These are phyloP conservation scores for Tolypocladium cylindrosporum DNA, from an alignment of 2,329 filamentous ascomycete genomes.

Conservation along the genomic window DNA sequence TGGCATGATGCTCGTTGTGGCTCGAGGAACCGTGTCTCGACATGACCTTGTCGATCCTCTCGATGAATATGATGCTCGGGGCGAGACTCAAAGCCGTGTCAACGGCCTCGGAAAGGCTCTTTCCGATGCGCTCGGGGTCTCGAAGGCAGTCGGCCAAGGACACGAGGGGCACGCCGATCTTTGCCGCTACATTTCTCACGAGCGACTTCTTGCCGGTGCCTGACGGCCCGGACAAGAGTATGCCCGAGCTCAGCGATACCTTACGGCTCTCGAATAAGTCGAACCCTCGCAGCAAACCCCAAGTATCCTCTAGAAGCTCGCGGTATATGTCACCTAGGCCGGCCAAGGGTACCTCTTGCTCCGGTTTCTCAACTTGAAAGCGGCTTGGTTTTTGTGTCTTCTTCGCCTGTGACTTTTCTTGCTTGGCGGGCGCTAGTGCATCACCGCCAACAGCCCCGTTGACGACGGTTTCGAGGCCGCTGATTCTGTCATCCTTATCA, in stretches of 20 bases:
- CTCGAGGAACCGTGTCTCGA: slow-evolving; percentile 69
- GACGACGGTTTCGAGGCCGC: slow-evolving; percentile 1
- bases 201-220: slow-evolving; percentile 76
- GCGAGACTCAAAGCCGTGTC: slow-evolving; percentile 80
- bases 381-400: slow-evolving; percentile 19
- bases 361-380: slow-evolving; percentile 18
- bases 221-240: slow-evolving; percentile 68
- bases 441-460: not conserved
- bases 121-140: slow-evolving; percentile 28
- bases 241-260: slow-evolving; percentile 32
- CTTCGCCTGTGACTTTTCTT: slow-evolving; percentile 17
- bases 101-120: slow-evolving; percentile 27
- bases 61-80: slow-evolving; percentile 84
- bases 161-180: slow-evolving; percentile 64
- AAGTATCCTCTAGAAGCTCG: slow-evolving; percentile 9
- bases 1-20: slow-evolving; percentile 80
- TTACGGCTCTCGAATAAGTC: slow-evolving; percentile 8
- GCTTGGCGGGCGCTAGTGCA: slow-evolving; percentile 7
- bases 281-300: slow-evolving; percentile 10
- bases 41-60: slow-evolving; percentile 77
- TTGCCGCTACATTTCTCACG: slow-evolving; percentile 62
- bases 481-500: slow-evolving; percentile 9
- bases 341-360: slow-evolving; percentile 13
- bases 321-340: slow-evolving; percentile 18
- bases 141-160: slow-evolving; percentile 30